Evolutionary conservation across 2,329 filamentous ascomycete species (phyloP).

Genomic region (Bipolaris oryzae): DNA sequence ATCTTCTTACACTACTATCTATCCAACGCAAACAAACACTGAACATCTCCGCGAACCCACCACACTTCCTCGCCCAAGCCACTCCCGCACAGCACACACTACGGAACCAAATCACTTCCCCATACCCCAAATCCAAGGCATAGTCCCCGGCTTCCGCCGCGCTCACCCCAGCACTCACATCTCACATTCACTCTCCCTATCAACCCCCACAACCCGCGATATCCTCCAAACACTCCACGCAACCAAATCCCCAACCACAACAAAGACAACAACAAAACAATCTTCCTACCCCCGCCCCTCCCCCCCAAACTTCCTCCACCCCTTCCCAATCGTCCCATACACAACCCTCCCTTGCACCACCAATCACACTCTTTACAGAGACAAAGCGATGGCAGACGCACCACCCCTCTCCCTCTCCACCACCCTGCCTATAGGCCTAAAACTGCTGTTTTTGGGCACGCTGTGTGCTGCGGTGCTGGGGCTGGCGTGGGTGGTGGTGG

Average conservation of each 20-base stretch:
- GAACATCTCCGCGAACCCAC: not conserved
- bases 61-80: not conserved
- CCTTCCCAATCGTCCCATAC: conserved; percentile 13
- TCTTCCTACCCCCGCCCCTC: conserved; percentile 12
- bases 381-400: too few species aligned
- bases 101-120: not conserved
- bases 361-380: too few species aligned
- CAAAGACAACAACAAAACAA: not conserved
- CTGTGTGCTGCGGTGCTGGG: too few species aligned
- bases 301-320: conserved; percentile 16
- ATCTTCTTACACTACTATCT: not conserved
- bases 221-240: too few species aligned
- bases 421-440: too few species aligned
- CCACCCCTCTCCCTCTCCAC: too few species aligned
- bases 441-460: too few species aligned
- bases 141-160: conserved; percentile 4
- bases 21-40: not conserved
- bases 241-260: not conserved
- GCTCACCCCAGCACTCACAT: not conserved
- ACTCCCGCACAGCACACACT: not conserved
- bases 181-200: not conserved
- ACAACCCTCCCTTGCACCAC: not conserved
- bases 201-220: too few species aligned
- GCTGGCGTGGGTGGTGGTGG: too few species aligned
- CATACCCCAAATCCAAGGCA: conserved; percentile 4